Evolutionary conservation across 2,329 filamentous ascomycete genomes (phyloP).

Genomic region (Aureobasidium sp.): DNA sequence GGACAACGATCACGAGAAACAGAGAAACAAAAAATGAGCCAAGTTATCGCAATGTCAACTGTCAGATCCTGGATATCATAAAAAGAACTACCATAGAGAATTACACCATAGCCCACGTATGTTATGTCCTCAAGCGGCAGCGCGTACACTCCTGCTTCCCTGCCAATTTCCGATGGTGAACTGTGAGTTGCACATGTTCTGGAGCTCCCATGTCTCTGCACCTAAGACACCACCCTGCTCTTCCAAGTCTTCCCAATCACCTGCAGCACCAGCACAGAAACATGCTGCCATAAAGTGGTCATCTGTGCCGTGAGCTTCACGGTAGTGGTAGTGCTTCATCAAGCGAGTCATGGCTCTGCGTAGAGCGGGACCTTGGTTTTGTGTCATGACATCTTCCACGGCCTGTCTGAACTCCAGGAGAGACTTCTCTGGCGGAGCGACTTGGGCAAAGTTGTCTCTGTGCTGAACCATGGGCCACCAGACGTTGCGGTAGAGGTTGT

Average conservation of each 20-base stretch:
- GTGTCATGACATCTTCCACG: conserved; percentile 53
- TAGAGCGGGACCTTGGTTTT: conserved; percentile 48
- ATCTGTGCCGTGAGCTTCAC: conserved; percentile 63
- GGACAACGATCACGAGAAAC: background rate
- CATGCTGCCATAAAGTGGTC: conserved; percentile 63
- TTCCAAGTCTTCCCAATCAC: conserved; percentile 30
- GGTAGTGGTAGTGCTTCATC: conserved; percentile 61
- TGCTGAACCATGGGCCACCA: conserved; percentile 60
- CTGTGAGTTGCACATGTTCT: conserved; percentile 57
- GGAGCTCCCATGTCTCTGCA: conserved; percentile 58
- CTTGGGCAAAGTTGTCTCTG: conserved; percentile 56
- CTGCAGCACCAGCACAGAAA: conserved; percentile 54
- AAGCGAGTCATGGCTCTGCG: conserved; percentile 51
- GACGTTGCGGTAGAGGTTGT: conserved; percentile 62
- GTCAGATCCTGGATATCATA: background rate
- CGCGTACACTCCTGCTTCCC: conserved; percentile 5
- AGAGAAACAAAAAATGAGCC: no score
- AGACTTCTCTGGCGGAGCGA: conserved; percentile 51
- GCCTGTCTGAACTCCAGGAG: conserved; percentile 60
- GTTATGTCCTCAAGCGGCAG: background rate
- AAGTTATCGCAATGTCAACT: background rate
- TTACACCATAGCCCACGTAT: background rate
- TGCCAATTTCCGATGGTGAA: conserved; percentile 46
- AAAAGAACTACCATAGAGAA: background rate
- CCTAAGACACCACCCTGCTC: background rate